Percentiles rank a stretch among this genome's conserved stretches.
Conservation (phyloP, 129 eudicot genomes). For the carrot (Daucus carota) region DH1_v3.0 NC_030384.2:24192501-24193000, state of each 20-base stretch:
- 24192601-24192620: constrained; percentile 51
- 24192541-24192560: constrained; percentile 41
- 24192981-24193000: constrained; percentile 59
- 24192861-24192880: constrained; percentile 38
- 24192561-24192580: constrained; percentile 36
- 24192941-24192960: constrained; percentile 33
- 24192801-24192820: constrained; percentile 43
- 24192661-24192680: constrained; percentile 35
- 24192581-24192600: constrained; percentile 51
- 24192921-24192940: constrained; percentile 20
- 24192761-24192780: too few species aligned
- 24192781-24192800: constrained; percentile 53
- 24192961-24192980: constrained; percentile 57
- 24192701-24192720: constrained; percentile 32
- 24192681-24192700: constrained; percentile 51
- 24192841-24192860: constrained; percentile 32
- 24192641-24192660: constrained; percentile 44
- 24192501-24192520: constrained; percentile 55
- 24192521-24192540: constrained; percentile 46
- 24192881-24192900: constrained; percentile 55
- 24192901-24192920: constrained; percentile 52
- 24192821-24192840: constrained; percentile 35
- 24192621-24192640: constrained; percentile 31
- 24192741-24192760: constrained; percentile 39
- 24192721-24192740: constrained; percentile 36